These are phyloP conservation scores for Clohesyomyces aquaticus DNA, from an alignment of 495 filamentous ascomycete species.

Conservation along the genomic window DNA sequence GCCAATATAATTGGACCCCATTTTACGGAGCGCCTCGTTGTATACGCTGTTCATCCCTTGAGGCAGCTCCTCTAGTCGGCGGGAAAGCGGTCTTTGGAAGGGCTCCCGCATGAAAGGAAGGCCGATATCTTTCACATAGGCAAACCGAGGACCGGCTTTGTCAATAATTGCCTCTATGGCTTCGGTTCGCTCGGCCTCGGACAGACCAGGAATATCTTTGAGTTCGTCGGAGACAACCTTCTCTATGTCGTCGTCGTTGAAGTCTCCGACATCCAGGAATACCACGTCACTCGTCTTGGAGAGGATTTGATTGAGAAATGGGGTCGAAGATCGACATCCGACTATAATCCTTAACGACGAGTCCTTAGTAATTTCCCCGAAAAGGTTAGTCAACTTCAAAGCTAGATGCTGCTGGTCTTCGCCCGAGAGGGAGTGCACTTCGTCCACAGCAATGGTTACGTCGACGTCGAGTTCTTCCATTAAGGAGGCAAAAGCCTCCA, in stretches of 20 bases:
- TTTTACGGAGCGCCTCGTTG: constrained; percentile 12
- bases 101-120: neutral
- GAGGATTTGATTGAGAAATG: neutral
- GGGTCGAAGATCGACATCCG: no score
- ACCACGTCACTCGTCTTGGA: neutral
- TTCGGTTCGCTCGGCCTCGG: neutral
- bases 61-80: neutral
- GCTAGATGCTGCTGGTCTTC: neutral
- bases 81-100: neutral
- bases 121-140: neutral
- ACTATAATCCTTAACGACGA: neutral
- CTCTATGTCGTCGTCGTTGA: neutral
- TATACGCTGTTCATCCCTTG: neutral
- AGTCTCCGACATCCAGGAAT: neutral
- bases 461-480: neutral
- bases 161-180: neutral
- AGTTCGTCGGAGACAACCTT: neutral
- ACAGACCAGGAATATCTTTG: neutral
- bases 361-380: neutral
- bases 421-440: neutral
- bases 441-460: neutral
- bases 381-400: neutral
- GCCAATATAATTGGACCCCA: constrained; percentile 18
- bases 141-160: neutral
- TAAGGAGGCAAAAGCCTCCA: neutral